Conservation (phyloP, 768 basidiomycete species). For the Cystofilobasidium bisporidii region DNA sequence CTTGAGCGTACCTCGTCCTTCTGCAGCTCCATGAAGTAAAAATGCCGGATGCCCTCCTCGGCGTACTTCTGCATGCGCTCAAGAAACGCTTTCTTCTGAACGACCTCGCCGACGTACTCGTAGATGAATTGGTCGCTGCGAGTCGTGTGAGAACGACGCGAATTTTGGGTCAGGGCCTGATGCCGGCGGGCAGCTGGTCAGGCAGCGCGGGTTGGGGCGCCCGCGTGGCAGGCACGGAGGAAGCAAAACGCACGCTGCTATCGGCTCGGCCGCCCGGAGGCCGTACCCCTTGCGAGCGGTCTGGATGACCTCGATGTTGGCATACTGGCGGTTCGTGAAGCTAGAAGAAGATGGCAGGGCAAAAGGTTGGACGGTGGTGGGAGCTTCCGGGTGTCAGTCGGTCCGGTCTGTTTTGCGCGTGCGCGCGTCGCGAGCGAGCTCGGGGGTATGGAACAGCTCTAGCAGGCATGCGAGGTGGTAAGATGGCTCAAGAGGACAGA, state of each 20-base stretch:
- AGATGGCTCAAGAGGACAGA: too few relatives aligned
- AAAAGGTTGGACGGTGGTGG: neutral
- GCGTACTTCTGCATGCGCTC: conserved; percentile 92
- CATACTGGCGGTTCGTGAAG: conserved; percentile 78
- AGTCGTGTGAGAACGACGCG: neutral
- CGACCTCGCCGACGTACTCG: conserved; percentile 95
- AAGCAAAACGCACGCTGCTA: conserved; percentile 40
- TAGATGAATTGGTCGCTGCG: conserved; percentile 83
- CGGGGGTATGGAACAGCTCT: too few relatives aligned
- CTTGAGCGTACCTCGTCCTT: conserved; percentile 86
- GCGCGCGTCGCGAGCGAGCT: too few relatives aligned
- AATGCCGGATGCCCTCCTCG: conserved; percentile 84
- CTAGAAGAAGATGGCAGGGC: conserved; percentile 46
- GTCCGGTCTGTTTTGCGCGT: too few relatives aligned
- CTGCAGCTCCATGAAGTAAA: conserved; percentile 99
- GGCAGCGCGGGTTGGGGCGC: too few relatives aligned
- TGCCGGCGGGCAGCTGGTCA: neutral
- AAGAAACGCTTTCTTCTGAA: conserved; percentile 73
- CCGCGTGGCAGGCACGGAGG: neutral
- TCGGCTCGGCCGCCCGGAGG: conserved; percentile 56
- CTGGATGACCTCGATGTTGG: conserved; percentile 74
- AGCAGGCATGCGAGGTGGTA: too few relatives aligned
- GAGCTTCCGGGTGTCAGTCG: neutral
- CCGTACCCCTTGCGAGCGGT: conserved; percentile 97
- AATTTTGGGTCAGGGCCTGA: neutral